Evolutionary conservation across 306 rosid genomes (phyloP), one percentile per base, ranked within the genome.

Genomic region (Hippophae rhamnoides): DNA sequence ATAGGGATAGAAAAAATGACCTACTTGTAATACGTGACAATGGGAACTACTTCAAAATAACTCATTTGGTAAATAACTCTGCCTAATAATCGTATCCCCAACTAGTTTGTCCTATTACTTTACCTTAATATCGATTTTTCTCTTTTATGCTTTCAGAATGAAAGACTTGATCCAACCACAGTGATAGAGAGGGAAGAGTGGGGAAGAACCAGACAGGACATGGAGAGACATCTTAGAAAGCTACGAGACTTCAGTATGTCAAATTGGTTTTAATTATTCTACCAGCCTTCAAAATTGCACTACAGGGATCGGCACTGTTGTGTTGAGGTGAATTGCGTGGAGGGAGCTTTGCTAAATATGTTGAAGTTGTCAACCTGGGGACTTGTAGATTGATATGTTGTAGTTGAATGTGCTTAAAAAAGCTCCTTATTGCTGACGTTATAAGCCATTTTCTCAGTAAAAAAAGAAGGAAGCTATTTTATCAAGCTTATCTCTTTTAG

Each of bases 201-300:
- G 98, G 45, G 27, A 54, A 77, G 59, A 61, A 72, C 79, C 63
- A 83, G 98, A 71, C 58, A 76, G 66, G 98, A 90, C 62, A 90
- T 87, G 98, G 98, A 90, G 78, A 90, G 82, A 66, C 95, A 90
- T 78, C 98, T 90, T 50, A 83, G 96, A 7, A 90, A 90, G 82
- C 79, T 90, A 67, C 79, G 95, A 48, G 98, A 90, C 78, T 90
- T 87, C 74, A 81, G 65, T 44, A 72, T 78, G 67, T 90, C 96
- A 60, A 87, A 87, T 63, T 90, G 98, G 98, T 90, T 87, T 60
- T 90, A 76, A 75, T 65, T 62, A 18, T 45, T 56, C 50, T 10
- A 45, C 52, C 7, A 6, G 47, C 3, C 53, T 48, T 61, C 38
- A 10, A 57, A 61, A 14, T 56, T 49, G 56, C 62, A 38, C 47